Evolutionary conservation across 345 rosid genomes (phyloP).

Genomic region (Brassica incana): DNA sequence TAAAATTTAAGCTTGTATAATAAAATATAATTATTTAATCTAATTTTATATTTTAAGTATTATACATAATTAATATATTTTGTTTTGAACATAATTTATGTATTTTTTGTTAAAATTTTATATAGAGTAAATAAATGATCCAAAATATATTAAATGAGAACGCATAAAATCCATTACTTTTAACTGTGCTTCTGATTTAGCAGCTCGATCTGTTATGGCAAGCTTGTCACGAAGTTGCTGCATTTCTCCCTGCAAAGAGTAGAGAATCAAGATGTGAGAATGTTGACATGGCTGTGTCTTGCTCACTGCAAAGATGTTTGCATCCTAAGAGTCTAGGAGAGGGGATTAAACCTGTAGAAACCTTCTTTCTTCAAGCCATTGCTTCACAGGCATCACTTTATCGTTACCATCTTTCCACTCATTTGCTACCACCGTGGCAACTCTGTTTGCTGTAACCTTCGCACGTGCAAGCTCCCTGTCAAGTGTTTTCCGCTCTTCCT

Average conservation of each 20-base stretch:
- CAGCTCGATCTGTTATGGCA: slow-evolving; percentile 78
- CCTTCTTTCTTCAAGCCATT: slow-evolving; percentile 98
- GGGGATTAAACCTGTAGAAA: slow-evolving; percentile 73
- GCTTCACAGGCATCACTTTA: slow-evolving; percentile 99
- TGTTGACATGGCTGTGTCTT: not conserved
- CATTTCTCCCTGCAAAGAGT: slow-evolving; percentile 82
- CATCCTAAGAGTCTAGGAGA: slow-evolving; percentile 18
- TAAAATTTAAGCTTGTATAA: too few relatives aligned
- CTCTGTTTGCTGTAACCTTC: slow-evolving; percentile 96
- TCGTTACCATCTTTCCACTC: slow-evolving; percentile 99
- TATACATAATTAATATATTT: too few relatives aligned
- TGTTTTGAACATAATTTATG: too few relatives aligned
- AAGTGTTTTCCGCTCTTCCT: slow-evolving; percentile 98
- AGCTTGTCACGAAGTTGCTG: slow-evolving; percentile 98
- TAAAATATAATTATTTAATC: too few relatives aligned
- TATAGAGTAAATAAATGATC: too few relatives aligned
- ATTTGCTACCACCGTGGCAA: slow-evolving; percentile 96
- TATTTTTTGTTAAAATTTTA: too few relatives aligned
- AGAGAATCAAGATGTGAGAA: slow-evolving; percentile 22
- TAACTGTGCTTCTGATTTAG: slow-evolving; percentile 92
- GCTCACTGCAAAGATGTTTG: slow-evolving; percentile 15
- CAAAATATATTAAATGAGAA: not conserved
- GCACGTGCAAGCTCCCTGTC: slow-evolving; percentile 98
- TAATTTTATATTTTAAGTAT: too few relatives aligned
- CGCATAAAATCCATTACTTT: slow-evolving; percentile 51